These are phyloP conservation scores for Fabrea salina DNA, from an alignment of 169 alveolate genomes.

Conservation along the genomic window DNA sequence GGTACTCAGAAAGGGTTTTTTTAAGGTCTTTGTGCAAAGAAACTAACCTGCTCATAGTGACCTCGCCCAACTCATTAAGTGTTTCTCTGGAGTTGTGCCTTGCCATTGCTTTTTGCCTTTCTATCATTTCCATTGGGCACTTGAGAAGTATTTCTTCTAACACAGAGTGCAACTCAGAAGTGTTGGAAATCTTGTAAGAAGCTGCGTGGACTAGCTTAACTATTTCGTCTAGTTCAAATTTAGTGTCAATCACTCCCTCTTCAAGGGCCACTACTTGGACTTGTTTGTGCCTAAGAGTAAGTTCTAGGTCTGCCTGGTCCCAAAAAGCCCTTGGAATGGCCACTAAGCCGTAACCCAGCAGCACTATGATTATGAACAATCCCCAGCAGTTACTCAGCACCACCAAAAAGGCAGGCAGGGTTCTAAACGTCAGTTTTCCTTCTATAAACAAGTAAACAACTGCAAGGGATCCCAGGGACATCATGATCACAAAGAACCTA, in stretches of 20 bases:
- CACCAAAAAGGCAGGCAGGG: slow-evolving; percentile 7
- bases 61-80: background rate
- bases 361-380: slow-evolving; percentile 41
- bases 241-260: slow-evolving; percentile 8
- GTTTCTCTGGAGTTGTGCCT: background rate
- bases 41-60: background rate
- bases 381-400: slow-evolving; percentile 47
- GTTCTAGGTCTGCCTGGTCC: background rate
- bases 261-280: background rate
- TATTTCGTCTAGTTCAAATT: slow-evolving; percentile 17
- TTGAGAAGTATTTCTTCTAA: background rate
- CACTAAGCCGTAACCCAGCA: slow-evolving; percentile 60
- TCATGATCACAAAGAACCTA: background rate
- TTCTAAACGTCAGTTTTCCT: slow-evolving; percentile 1
- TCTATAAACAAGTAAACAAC: background rate
- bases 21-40: slow-evolving; percentile 5
- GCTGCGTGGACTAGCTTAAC: background rate
- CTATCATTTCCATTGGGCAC: slow-evolving; percentile 10
- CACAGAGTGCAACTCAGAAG: background rate
- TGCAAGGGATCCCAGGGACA: background rate
- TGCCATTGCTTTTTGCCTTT: background rate
- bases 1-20: background rate
- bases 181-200: background rate
- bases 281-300: background rate
- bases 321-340: slow-evolving; percentile 46